These are phyloP conservation scores for Pueraria montana DNA, from an alignment of 306 rosid species.

Conservation along the genomic window DNA sequence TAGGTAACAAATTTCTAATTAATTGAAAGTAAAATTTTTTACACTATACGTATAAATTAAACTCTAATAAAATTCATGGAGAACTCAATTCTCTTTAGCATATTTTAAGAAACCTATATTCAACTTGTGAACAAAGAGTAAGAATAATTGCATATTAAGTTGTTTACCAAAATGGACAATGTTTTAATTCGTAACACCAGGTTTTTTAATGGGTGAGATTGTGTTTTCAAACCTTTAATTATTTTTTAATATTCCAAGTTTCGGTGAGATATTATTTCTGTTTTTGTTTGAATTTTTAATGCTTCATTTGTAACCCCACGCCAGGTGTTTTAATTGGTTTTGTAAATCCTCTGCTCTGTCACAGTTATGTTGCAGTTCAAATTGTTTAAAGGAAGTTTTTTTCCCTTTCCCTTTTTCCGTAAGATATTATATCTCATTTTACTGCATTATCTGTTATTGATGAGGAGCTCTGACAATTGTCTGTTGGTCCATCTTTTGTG, in stretches of 20 bases:
- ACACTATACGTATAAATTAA: not conserved
- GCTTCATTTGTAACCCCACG: slow-evolving; percentile 29
- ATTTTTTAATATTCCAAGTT: not conserved
- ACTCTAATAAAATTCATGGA: not conserved
- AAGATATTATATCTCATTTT: slow-evolving; percentile 12
- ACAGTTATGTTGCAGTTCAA: not conserved
- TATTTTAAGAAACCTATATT: not conserved
- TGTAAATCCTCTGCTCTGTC: not conserved
- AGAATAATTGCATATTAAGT: not conserved
- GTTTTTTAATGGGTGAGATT: not conserved
- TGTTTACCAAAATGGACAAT: not conserved
- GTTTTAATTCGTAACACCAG: not conserved
- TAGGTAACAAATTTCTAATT: not conserved
- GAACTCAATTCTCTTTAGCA: not conserved
- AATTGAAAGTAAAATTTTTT: not conserved
- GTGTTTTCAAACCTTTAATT: not conserved
- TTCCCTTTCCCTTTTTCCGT: not conserved
- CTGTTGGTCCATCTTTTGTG: not conserved
- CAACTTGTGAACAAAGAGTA: not conserved
- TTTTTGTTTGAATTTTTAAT: slow-evolving; percentile 19
- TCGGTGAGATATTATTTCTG: not conserved
- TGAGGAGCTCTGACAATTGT: not conserved
- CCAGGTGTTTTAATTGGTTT: slow-evolving; percentile 19
- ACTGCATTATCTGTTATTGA: slow-evolving; percentile 25
- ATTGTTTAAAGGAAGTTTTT: not conserved